A percentile compares a stretch with the other conserved stretches of the same genome.
phyloP scores from a whole-genome alignment of 257 asterid species.

The Thymus quinquecostatus region DNA sequence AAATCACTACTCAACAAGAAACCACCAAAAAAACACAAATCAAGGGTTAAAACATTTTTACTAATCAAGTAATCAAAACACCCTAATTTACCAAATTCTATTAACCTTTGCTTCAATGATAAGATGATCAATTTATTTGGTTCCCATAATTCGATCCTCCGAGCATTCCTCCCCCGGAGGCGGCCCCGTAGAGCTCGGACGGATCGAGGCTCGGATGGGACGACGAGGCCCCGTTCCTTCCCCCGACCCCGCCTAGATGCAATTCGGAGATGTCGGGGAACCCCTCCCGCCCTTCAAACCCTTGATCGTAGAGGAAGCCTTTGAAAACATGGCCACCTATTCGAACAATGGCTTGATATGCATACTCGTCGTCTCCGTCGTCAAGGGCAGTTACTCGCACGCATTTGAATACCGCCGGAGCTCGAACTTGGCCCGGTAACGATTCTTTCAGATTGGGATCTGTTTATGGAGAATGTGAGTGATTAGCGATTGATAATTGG shows the following conservation, averaged over 20 bases:
- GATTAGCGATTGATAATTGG: background rate
- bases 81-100: slow-evolving; percentile 15
- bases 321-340: slow-evolving; percentile 88
- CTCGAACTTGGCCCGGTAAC: slow-evolving; percentile 74
- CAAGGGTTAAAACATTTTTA: background rate
- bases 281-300: slow-evolving; percentile 50
- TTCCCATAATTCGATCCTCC: slow-evolving; percentile 63
- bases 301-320: slow-evolving; percentile 78
- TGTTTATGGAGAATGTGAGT: background rate
- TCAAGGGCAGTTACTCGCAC: slow-evolving; percentile 68
- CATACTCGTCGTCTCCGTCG: slow-evolving; percentile 78
- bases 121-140: slow-evolving; percentile 43
- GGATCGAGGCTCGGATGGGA: slow-evolving; percentile 38
- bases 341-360: slow-evolving; percentile 69
- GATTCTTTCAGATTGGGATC: slow-evolving; percentile 59
- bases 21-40: background rate
- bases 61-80: slow-evolving; percentile 16
- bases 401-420: slow-evolving; percentile 78
- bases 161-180: slow-evolving; percentile 51
- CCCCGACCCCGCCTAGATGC: slow-evolving; percentile 58
- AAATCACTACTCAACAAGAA: slow-evolving; percentile 20
- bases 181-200: slow-evolving; percentile 43
- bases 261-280: slow-evolving; percentile 65
- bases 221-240: slow-evolving; percentile 37
- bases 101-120: background rate